These are phyloP conservation scores for Cryphonectria nitschkei DNA, from an alignment of 2,329 filamentous ascomycete species.

Conservation along the genomic window DNA sequence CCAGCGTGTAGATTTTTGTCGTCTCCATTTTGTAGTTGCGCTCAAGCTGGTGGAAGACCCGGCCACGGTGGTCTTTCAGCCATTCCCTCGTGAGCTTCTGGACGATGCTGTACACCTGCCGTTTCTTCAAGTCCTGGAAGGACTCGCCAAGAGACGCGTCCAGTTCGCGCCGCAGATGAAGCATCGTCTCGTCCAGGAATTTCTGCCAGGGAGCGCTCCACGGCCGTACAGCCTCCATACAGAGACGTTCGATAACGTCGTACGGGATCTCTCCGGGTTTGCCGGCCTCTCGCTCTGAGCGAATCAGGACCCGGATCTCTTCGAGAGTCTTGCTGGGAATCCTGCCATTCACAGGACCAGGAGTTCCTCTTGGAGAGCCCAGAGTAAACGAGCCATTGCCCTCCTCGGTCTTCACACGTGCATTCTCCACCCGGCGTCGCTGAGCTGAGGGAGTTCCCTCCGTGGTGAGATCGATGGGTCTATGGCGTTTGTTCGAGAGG, in stretches of 20 bases:
- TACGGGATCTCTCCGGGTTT: constrained; percentile 62
- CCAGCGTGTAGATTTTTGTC: constrained; percentile 61
- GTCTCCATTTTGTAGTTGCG: constrained; percentile 58
- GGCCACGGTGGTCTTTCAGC: constrained; percentile 44
- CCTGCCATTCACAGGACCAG: constrained; percentile 15
- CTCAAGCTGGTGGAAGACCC: constrained; percentile 43
- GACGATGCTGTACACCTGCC: constrained; percentile 55
- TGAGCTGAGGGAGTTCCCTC: constrained; percentile 23
- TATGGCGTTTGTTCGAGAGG: constrained; percentile 22
- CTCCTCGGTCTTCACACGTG: constrained; percentile 34
- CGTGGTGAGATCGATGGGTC: constrained; percentile 20
- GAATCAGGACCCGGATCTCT: constrained; percentile 59
- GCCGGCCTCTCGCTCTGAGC: constrained; percentile 57
- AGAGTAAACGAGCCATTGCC: constrained; percentile 14
- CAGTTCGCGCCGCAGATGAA: constrained; percentile 52
- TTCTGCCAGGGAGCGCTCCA: constrained; percentile 59
- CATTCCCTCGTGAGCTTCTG: constrained; percentile 48
- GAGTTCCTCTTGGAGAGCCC: constrained; percentile 22
- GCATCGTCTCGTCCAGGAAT: constrained; percentile 53
- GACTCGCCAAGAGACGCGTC: constrained; percentile 51
- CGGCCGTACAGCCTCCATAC: constrained; percentile 57
- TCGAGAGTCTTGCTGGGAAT: constrained; percentile 45
- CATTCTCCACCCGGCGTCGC: constrained; percentile 27
- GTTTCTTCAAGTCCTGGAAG: constrained; percentile 50
- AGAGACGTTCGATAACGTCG: constrained; percentile 63